A percentile compares a stretch with the other conserved stretches of the same genome.
These are phyloP conservation scores for Suillus tomentosus DNA, from an alignment of 768 basidiomycete species.

Conservation along the genomic window DNA sequence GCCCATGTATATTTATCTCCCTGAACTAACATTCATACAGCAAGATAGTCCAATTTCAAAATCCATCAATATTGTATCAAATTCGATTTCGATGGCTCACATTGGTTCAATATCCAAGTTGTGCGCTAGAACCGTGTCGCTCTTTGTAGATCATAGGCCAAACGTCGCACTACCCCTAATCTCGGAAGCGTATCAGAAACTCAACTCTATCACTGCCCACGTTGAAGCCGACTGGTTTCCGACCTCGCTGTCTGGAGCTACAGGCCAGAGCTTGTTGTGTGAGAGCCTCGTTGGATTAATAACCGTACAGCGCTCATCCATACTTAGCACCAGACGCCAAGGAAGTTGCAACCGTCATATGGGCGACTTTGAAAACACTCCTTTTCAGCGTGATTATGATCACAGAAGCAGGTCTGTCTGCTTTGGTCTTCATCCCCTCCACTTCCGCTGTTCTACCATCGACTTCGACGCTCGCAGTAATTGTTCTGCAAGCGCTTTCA, in stretches of 20 bases:
- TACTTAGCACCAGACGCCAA: slow-evolving; percentile 45
- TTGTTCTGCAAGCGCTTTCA: slow-evolving; percentile 58
- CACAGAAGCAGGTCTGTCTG: slow-evolving; percentile 58
- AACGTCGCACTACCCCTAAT: slow-evolving; percentile 29
- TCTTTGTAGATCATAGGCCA: slow-evolving; percentile 37
- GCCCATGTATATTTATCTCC: neutral
- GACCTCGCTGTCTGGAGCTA: slow-evolving; percentile 35
- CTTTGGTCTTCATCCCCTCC: slow-evolving; percentile 54
- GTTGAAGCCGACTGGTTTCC: slow-evolving; percentile 52
- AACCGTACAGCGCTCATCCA: slow-evolving; percentile 10
- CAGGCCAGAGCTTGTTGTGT: slow-evolving; percentile 17
- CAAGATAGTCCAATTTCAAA: slow-evolving; percentile 35
- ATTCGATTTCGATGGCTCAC: slow-evolving; percentile 39
- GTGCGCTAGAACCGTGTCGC: slow-evolving; percentile 35
- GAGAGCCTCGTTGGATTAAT: slow-evolving; percentile 8
- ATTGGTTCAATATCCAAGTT: slow-evolving; percentile 45
- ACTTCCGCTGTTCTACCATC: slow-evolving; percentile 27
- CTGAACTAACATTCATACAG: slow-evolving; percentile 23
- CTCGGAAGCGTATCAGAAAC: slow-evolving; percentile 30
- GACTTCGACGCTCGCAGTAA: slow-evolving; percentile 53
- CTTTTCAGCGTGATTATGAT: slow-evolving; percentile 77
- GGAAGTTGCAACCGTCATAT: slow-evolving; percentile 51
- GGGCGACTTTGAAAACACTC: slow-evolving; percentile 72
- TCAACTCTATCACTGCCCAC: slow-evolving; percentile 39
- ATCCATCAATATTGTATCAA: slow-evolving; percentile 35